Evolutionary conservation across 495 filamentous ascomycete genomes (phyloP), one percentile per base, ranked within the genome.

Genomic region (Aspergillus baeticus): DNA sequence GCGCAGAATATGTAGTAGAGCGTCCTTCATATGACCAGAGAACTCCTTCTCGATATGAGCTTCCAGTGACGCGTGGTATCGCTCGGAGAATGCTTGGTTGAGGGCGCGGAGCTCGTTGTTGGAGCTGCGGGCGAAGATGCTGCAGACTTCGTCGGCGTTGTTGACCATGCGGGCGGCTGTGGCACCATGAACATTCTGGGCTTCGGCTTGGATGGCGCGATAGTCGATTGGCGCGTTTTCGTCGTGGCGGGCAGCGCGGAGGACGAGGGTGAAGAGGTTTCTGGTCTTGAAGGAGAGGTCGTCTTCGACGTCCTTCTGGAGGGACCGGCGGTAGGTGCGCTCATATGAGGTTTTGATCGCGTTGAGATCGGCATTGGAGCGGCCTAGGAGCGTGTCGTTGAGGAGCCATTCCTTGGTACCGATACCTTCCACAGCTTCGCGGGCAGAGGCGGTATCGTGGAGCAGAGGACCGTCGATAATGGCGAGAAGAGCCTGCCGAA

Each of bases 11-110:
- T 82, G 83, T 37, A 92, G 68, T n/a, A 96, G 71, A 0, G 91
- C 91, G 22, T 88, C 81, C 70, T 92, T 82, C 91, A 97, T 96
- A 63, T 98, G 93, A 0, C 92, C 93, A 1, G 86, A 87, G 71
- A 96, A 96, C 64, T 94, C 86, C 73, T 81, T 86, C 49, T 81
- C 78, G 38, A 97, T 81, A 48, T 90, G 84, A 23, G 84, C 83
- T 51, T 90, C 86, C 8, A 98, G 74, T 17, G 79, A 69, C 10
- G 76, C 70, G 1, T 83, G 77, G 65, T 89, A 94, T 38, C 81
- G 83, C 29, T 80, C 71, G 41, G 82, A 70, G 69, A 93, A 97
- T 4, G 80, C 78, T 35, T 86, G 78, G 21, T 81, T 82, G 54
- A 96, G 89, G 43, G 92, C 91, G 22, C 89, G 82, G 51, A 98